Evolutionary conservation across 2,329 filamentous ascomycete species (phyloP).

Genomic region (Westerdykella sp.): DNA sequence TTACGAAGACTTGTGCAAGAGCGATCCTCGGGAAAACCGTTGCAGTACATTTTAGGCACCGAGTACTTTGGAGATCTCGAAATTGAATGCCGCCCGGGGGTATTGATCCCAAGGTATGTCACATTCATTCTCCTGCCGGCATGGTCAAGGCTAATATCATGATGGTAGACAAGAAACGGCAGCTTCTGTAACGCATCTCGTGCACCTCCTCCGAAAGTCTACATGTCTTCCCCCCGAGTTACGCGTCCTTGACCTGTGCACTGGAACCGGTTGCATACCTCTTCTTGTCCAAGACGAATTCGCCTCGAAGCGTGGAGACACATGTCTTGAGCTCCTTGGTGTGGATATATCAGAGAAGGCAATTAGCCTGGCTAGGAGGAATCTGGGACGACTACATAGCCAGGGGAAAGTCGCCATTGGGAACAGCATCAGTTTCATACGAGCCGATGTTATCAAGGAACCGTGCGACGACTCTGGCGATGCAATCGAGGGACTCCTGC

Average conservation of each 20-base stretch:
- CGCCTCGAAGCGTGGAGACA: conserved; percentile 19
- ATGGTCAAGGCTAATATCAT: conserved; percentile 8
- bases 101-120: conserved; percentile 71
- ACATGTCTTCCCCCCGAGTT: conserved; percentile 36
- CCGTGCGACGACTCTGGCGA: conserved; percentile 41
- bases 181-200: conserved; percentile 31
- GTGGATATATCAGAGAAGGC: conserved; percentile 67
- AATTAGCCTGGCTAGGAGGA: conserved; percentile 58
- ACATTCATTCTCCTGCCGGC: neutral
- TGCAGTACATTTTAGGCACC: conserved; percentile 84
- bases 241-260: conserved; percentile 76
- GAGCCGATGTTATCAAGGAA: conserved; percentile 43
- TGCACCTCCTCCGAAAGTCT: conserved; percentile 19
- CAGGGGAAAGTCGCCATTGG: neutral
- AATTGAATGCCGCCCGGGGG: conserved; percentile 66
- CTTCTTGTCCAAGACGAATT: conserved; percentile 65
- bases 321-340: conserved; percentile 52
- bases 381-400: conserved; percentile 44
- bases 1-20: conserved; percentile 36
- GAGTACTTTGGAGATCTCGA: conserved; percentile 88
- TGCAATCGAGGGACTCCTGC: conserved; percentile 10
- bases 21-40: conserved; percentile 59
- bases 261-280: conserved; percentile 84
- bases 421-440: conserved; percentile 41
- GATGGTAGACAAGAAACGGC: conserved; percentile 43